These are phyloP conservation scores for Aschersonia sp. DNA, from an alignment of 2,329 filamentous ascomycete species.

Conservation along the genomic window DNA sequence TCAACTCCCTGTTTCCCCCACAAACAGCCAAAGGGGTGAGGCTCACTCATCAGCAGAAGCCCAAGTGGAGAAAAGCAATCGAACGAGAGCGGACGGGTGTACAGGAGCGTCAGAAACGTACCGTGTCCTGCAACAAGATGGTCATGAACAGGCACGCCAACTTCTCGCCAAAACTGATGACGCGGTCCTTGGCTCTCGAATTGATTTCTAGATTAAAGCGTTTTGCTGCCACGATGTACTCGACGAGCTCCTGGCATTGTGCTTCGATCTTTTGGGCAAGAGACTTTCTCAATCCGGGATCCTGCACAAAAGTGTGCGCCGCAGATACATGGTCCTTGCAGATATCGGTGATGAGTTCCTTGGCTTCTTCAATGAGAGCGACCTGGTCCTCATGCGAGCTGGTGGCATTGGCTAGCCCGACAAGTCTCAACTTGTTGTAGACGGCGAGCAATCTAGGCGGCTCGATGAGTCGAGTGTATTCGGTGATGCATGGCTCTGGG, in stretches of 20 bases:
- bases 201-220: slow-evolving; percentile 63
- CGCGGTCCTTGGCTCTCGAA: slow-evolving; percentile 66
- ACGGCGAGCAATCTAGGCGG: slow-evolving; percentile 41
- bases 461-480: background rate
- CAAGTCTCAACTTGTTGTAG: slow-evolving; percentile 39
- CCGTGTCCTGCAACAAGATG: slow-evolving; percentile 62
- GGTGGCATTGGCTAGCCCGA: slow-evolving; percentile 30
- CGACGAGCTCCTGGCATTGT: slow-evolving; percentile 69
- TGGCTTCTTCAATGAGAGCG: slow-evolving; percentile 48
- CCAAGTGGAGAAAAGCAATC: background rate
- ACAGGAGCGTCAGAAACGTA: slow-evolving; percentile 14
- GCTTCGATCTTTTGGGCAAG: slow-evolving; percentile 54
- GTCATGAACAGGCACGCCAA: slow-evolving; percentile 88
- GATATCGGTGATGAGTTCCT: slow-evolving; percentile 65
- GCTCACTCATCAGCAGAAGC: slow-evolving; percentile 1
- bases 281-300: slow-evolving; percentile 37
- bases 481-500: background rate
- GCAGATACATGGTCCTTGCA: slow-evolving; percentile 68
- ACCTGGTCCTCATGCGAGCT: slow-evolving; percentile 37
- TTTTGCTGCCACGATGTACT: slow-evolving; percentile 52
- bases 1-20: slow-evolving; percentile 45
- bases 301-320: slow-evolving; percentile 46
- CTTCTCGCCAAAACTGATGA: slow-evolving; percentile 93
- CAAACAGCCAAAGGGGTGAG: slow-evolving; percentile 11
- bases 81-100: background rate